Conservation (phyloP, 2,329 filamentous ascomycete species). For the Sclerotinia nivalis region DNA sequence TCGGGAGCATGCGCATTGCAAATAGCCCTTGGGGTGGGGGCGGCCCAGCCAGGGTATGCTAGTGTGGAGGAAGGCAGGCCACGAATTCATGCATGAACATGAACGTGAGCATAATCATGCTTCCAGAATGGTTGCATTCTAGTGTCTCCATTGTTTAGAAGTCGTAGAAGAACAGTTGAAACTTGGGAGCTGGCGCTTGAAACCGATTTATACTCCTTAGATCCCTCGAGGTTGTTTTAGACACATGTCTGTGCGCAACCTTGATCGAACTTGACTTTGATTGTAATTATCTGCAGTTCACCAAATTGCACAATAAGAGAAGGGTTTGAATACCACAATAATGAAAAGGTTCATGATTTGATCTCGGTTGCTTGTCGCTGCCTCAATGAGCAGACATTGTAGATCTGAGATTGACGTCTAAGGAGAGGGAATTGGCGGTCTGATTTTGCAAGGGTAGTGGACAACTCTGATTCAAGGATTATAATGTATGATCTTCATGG, state of each 20-base stretch:
- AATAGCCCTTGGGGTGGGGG: conserved; percentile 39
- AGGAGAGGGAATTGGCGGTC: conserved; percentile 42
- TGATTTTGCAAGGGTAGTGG: conserved; percentile 34
- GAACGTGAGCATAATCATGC: conserved; percentile 34
- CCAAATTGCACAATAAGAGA: neutral
- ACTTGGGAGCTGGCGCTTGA: conserved; percentile 38
- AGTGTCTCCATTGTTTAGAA: conserved; percentile 28
- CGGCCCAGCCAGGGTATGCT: conserved; percentile 34
- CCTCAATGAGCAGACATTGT: neutral
- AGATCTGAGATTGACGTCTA: conserved; percentile 26
- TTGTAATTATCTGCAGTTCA: conserved; percentile 22
- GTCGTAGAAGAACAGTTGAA: conserved; percentile 38
- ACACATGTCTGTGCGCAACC: conserved; percentile 40
- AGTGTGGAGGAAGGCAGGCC: conserved; percentile 38
- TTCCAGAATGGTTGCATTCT: conserved; percentile 28
- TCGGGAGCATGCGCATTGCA: conserved; percentile 43
- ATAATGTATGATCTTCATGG: conserved; percentile 39
- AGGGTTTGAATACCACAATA: neutral
- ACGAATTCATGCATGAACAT: conserved; percentile 44
- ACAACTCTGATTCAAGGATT: conserved; percentile 14
- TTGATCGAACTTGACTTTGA: conserved; percentile 30
- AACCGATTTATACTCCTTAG: conserved; percentile 41
- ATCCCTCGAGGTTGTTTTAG: conserved; percentile 39
- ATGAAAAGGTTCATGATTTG: conserved; percentile 2
- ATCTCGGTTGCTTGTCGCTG: conserved; percentile 17